Percentiles rank a stretch among this genome's conserved stretches.
Conservation (phyloP, 352 stramenopile species). For the Phytophthora ramorum region DNA sequence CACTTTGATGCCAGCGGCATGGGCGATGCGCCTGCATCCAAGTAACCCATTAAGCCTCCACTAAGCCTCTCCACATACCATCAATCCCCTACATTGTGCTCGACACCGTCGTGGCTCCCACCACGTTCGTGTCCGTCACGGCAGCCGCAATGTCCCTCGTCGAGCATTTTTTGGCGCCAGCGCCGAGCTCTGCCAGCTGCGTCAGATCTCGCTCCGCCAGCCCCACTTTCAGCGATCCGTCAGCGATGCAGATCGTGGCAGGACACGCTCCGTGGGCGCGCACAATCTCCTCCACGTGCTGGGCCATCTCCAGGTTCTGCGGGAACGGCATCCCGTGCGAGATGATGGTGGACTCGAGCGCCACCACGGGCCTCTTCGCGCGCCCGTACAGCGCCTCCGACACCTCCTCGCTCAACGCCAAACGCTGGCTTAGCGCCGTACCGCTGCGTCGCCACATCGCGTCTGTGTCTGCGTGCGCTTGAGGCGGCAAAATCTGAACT, state of each 20-base stretch:
- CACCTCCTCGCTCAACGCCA: slow-evolving; percentile 63
- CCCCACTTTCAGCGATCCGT: slow-evolving; percentile 90
- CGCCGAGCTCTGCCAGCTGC: slow-evolving; percentile 71
- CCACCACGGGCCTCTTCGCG: slow-evolving; percentile 79
- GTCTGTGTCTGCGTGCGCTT: background rate
- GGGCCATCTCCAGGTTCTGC: slow-evolving; percentile 95
- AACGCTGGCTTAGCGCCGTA: slow-evolving; percentile 44
- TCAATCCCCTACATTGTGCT: slow-evolving; percentile 89
- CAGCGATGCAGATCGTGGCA: slow-evolving; percentile 97
- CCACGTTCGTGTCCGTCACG: slow-evolving; percentile 69
- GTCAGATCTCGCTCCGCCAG: slow-evolving; percentile 64
- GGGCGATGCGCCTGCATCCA: slow-evolving; percentile 84
- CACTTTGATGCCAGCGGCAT: slow-evolving; percentile 94
- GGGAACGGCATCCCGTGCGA: slow-evolving; percentile 99
- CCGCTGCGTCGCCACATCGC: slow-evolving; percentile 53
- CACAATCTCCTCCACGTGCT: slow-evolving; percentile 92
- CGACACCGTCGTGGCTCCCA: slow-evolving; percentile 96
- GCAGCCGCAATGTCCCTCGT: slow-evolving; percentile 86
- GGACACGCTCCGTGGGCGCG: slow-evolving; percentile 86
- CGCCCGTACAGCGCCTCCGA: slow-evolving; percentile 55
- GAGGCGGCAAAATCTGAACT: slow-evolving; percentile 3
- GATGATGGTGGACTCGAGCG: slow-evolving; percentile 99
- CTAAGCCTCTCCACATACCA: background rate
- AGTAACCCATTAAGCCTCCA: background rate
- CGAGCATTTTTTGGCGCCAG: slow-evolving; percentile 75